Evolutionary conservation across 495 filamentous ascomycete species (phyloP).

Genomic region (Annulohypoxylon nitens): DNA sequence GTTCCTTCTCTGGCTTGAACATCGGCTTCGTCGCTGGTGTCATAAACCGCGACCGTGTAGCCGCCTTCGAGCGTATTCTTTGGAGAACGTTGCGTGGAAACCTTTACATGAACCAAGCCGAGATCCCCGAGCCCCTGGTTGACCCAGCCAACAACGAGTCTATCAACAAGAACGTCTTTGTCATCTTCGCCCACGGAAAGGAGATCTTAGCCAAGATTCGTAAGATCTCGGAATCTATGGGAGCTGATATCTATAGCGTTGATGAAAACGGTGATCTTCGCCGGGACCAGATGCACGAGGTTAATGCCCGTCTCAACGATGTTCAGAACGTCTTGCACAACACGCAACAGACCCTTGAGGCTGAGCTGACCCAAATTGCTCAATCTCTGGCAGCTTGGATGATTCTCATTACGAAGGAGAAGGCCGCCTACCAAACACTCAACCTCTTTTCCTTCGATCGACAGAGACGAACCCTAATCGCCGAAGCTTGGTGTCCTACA

Average conservation of each 20-base stretch:
- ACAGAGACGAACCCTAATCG: conserved; percentile 93
- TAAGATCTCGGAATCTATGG: conserved; percentile 97
- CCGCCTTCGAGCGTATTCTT: conserved; percentile 94
- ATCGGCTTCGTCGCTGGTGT: conserved; percentile 99
- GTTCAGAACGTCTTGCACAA: conserved; percentile 91
- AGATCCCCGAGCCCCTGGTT: conserved; percentile 94
- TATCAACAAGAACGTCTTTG: conserved; percentile 96
- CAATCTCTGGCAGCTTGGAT: conserved; percentile 93
- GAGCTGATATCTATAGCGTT: conserved; percentile 93
- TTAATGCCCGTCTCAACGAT: conserved; percentile 91
- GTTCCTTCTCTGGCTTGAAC: conserved; percentile 94
- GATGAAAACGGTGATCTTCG: conserved; percentile 96
- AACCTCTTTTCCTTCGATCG: conserved; percentile 98
- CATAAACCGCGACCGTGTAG: conserved; percentile 91
- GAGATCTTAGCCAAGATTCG: conserved; percentile 98
- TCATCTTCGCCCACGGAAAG: conserved; percentile 98
- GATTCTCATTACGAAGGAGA: conserved; percentile 97
- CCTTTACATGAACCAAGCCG: conserved; percentile 99
- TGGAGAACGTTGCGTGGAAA: conserved; percentile 98
- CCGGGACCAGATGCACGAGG: conserved; percentile 94
- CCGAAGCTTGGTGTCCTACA: conserved; percentile 96
- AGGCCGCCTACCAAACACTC: conserved; percentile 95
- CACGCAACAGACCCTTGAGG: conserved; percentile 95
- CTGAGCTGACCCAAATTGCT: conserved; percentile 91
- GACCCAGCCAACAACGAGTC: conserved; percentile 92